phyloP scores from a whole-genome alignment of 257 asterid genomes.

The Apocynum venetum region DNA sequence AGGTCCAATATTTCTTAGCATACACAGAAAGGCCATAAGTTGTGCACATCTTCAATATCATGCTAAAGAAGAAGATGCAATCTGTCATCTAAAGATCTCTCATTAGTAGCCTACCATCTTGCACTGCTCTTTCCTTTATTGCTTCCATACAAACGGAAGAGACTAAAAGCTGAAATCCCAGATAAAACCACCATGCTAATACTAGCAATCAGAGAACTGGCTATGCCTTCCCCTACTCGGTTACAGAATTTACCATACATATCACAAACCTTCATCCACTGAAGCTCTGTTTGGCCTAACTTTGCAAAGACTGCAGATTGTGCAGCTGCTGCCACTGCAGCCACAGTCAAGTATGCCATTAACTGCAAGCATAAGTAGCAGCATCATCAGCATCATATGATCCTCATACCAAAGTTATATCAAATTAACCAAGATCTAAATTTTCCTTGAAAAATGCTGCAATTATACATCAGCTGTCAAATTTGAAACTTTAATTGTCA shows the following conservation, averaged over 20 bases:
- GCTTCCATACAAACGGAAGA: slow-evolving; percentile 78
- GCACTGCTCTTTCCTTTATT: slow-evolving; percentile 42
- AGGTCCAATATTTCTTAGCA: slow-evolving; percentile 5
- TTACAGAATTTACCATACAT: slow-evolving; percentile 76
- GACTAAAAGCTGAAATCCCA: slow-evolving; percentile 77
- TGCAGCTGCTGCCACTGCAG: slow-evolving; percentile 72
- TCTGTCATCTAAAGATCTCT: neutral
- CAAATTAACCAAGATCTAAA: neutral
- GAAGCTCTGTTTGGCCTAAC: slow-evolving; percentile 67
- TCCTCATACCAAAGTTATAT: neutral
- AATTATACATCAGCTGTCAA: too few relatives aligned
- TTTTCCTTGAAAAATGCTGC: too few relatives aligned
- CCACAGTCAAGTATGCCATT: slow-evolving; percentile 66
- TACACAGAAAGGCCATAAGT: slow-evolving; percentile 12
- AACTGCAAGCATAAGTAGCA: slow-evolving; percentile 33
- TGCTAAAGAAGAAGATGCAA: neutral
- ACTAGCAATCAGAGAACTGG: slow-evolving; percentile 54
- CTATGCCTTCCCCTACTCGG: slow-evolving; percentile 80
- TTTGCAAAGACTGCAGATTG: slow-evolving; percentile 65
- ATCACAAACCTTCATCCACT: slow-evolving; percentile 81
- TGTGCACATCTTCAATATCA: slow-evolving; percentile 18
- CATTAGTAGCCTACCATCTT: slow-evolving; percentile 36
- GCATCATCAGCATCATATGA: neutral
- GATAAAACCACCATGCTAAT: slow-evolving; percentile 58
- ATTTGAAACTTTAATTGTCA: too few relatives aligned